These are phyloP conservation scores for Chamaecyparis obtusa DNA, from an alignment of 75 land plant species.

Conservation along the genomic window DNA sequence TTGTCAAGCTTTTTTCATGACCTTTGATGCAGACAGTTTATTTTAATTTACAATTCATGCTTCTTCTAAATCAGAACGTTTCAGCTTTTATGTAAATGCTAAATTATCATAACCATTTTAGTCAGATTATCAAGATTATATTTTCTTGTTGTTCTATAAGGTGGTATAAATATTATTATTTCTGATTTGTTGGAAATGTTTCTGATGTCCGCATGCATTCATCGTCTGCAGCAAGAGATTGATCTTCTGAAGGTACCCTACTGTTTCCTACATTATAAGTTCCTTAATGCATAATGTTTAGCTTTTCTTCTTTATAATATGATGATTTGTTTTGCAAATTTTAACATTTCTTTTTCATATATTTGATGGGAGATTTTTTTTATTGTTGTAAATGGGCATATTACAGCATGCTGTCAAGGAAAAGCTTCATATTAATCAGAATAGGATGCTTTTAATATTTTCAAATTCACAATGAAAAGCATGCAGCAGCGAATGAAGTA, in stretches of 20 bases:
- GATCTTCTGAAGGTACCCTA: conserved; percentile 85
- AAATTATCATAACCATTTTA: background rate
- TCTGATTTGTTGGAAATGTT: conserved; percentile 7
- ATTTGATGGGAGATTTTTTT: background rate
- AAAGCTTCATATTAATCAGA: background rate
- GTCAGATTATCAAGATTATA: background rate
- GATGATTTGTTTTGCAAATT: background rate
- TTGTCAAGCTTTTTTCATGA: background rate
- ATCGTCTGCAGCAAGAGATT: conserved; percentile 87
- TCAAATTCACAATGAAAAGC: background rate
- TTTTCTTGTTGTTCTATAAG: background rate
- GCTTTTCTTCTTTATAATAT: background rate
- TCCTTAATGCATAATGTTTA: background rate
- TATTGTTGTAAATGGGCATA: background rate
- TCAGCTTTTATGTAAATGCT: background rate
- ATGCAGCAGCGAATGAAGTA: background rate
- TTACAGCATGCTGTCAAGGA: background rate
- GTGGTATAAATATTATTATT: background rate
- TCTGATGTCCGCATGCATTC: background rate
- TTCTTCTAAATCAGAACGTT: background rate
- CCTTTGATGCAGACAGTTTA: background rate
- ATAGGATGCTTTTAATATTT: background rate
- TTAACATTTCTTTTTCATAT: background rate
- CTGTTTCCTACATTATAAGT: background rate
- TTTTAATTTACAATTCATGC: background rate